Percentiles rank a stretch among this genome's conserved stretches.
Evolutionary conservation across 371 early-diverging fungal species (phyloP).

Genomic region (Coemansia sp.): DNA sequence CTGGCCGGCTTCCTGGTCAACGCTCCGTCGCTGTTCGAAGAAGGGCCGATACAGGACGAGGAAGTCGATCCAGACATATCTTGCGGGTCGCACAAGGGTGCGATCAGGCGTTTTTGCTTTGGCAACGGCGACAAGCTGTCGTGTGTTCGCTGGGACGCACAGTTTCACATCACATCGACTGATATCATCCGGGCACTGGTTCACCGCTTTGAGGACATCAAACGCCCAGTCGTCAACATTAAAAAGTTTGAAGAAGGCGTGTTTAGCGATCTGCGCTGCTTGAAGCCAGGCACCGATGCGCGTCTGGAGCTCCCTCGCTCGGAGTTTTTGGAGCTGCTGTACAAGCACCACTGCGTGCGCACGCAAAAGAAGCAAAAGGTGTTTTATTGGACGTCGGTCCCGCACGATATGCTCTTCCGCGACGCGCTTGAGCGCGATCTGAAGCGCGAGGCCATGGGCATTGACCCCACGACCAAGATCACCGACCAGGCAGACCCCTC

Average conservation of each 20-base stretch:
- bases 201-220: constrained; percentile 92
- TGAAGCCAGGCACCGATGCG: constrained; percentile 98
- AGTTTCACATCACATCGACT: constrained; percentile 95
- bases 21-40: constrained; percentile 51
- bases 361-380: constrained; percentile 99
- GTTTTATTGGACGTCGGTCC: constrained; percentile 98
- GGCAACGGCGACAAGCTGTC: constrained; percentile 85
- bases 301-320: constrained; percentile 95
- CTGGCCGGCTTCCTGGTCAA: constrained; percentile 58
- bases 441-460: constrained; percentile 88
- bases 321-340: constrained; percentile 95
- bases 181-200: constrained; percentile 97
- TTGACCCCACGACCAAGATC: constrained; percentile 73
- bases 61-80: constrained; percentile 57
- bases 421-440: constrained; percentile 99
- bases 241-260: constrained; percentile 99
- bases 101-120: constrained; percentile 70
- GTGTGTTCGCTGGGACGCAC: constrained; percentile 88
- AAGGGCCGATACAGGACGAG: constrained; percentile 44
- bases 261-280: constrained; percentile 95
- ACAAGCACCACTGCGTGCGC: constrained; percentile 97
- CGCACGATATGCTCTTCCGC: constrained; percentile 94
- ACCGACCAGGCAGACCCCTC: constrained; percentile 23
- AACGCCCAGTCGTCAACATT: constrained; percentile 83
- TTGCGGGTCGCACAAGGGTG: constrained; percentile 49